These are phyloP conservation scores for Phytophthora multivora DNA, from an alignment of 352 stramenopile species.

Conservation along the genomic window DNA sequence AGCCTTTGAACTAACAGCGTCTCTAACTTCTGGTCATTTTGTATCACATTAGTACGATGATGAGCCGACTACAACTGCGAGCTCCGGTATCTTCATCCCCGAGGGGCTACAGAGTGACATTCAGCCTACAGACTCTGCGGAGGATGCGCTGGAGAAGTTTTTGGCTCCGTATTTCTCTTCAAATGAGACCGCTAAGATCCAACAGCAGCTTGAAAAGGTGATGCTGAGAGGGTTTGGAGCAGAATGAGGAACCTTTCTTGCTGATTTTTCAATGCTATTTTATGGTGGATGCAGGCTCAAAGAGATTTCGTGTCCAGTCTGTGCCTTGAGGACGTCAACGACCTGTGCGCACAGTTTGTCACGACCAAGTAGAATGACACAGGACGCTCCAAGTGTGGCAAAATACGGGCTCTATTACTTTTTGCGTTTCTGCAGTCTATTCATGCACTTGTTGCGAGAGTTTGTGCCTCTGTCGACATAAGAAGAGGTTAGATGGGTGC, in stretches of 20 bases:
- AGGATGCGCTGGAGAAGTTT: conserved; percentile 66
- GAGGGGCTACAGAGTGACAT: conserved; percentile 37
- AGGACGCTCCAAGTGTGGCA: conserved; percentile 2
- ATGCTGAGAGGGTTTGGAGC: not conserved
- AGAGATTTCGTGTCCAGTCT: conserved; percentile 60
- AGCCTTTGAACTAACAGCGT: not conserved
- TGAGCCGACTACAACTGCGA: conserved; percentile 16
- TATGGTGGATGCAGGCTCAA: conserved; percentile 36
- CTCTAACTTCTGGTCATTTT: not conserved
- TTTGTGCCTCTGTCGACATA: conserved; percentile 38
- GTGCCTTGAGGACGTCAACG: conserved; percentile 71
- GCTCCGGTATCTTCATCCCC: conserved; percentile 32
- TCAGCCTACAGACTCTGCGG: conserved; percentile 41
- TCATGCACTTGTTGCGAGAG: conserved; percentile 33
- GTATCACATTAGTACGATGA: conserved; percentile 27
- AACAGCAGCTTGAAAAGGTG: conserved; percentile 70
- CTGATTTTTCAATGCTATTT: too few relatives aligned
- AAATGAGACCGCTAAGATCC: conserved; percentile 59
- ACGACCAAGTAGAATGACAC: conserved; percentile 23
- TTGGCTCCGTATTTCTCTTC: conserved; percentile 67
- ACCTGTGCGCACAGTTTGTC: conserved; percentile 75
- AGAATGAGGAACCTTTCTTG: not conserved
- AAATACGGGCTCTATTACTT: conserved; percentile 23
- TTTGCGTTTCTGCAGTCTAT: conserved; percentile 5
- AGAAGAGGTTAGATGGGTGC: not conserved